A percentile compares a stretch with the other conserved stretches of the same genome.
Conservation (phyloP, 2,329 filamentous ascomycete genomes). For the Penicillium brevicompactum region DNA sequence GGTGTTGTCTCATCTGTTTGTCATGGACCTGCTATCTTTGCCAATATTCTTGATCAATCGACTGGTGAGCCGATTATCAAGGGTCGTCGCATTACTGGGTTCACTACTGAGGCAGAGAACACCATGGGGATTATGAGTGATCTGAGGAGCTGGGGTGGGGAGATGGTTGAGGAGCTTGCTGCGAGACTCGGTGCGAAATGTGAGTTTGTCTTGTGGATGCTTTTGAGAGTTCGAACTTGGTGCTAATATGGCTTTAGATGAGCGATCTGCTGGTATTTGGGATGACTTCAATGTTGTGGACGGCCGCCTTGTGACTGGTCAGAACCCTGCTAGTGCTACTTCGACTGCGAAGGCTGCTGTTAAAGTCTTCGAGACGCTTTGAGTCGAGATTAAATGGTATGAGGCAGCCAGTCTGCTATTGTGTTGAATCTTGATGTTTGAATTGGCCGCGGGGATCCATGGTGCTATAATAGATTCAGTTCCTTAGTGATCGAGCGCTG, state of each 20-base stretch:
- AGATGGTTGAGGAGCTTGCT: slow-evolving; percentile 39
- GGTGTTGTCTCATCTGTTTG: slow-evolving; percentile 49
- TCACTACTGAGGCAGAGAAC: slow-evolving; percentile 43
- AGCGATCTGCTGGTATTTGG: slow-evolving; percentile 29
- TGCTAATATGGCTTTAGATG: slow-evolving; percentile 20
- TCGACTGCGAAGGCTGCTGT: slow-evolving; percentile 44
- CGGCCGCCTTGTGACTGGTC: slow-evolving; percentile 45
- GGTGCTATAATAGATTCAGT: too few relatives aligned
- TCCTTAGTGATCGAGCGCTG: too few relatives aligned
- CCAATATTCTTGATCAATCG: slow-evolving; percentile 33
- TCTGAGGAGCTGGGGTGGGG: slow-evolving; percentile 34
- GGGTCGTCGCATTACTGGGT: slow-evolving; percentile 43
- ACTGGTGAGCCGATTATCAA: slow-evolving; percentile 42
- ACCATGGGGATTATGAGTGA: slow-evolving; percentile 36
- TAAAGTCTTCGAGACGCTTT: slow-evolving; percentile 42
- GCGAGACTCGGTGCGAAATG: slow-evolving; percentile 33
- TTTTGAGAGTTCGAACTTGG: not conserved
- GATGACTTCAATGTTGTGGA: slow-evolving; percentile 38
- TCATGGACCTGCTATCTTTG: slow-evolving; percentile 45
- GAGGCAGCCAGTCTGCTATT: not conserved
- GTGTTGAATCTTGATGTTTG: too few relatives aligned
- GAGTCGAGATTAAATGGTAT: not conserved
- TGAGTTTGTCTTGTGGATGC: slow-evolving; percentile 19
- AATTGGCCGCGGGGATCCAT: too few relatives aligned
- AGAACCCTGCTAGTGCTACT: slow-evolving; percentile 45